These are phyloP conservation scores for Mariannaea sp. DNA, from an alignment of 2,329 filamentous ascomycete genomes.

Conservation along the genomic window DNA sequence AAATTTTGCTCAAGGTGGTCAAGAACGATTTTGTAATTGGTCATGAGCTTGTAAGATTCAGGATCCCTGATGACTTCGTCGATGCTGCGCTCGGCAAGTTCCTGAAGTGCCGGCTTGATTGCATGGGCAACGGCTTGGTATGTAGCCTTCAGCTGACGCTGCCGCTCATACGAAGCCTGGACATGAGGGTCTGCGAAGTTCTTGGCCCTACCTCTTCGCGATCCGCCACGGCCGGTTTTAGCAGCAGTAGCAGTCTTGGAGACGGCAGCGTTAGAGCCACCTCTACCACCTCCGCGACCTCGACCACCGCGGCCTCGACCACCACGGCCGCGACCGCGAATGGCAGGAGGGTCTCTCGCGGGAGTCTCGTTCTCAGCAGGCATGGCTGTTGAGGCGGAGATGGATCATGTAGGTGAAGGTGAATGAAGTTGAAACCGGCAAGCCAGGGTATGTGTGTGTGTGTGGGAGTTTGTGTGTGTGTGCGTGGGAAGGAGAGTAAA, in stretches of 20 bases:
- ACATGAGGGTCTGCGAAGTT: constrained; percentile 58
- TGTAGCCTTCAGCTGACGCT: constrained; percentile 67
- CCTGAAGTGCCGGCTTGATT: constrained; percentile 67
- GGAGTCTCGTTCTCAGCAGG: constrained; percentile 46
- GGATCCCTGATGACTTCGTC: constrained; percentile 61
- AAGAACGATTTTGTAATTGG: constrained; percentile 58
- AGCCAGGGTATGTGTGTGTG: too few relatives aligned
- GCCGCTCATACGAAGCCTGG: constrained; percentile 65
- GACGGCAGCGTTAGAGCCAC: constrained; percentile 38
- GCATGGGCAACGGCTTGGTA: constrained; percentile 67
- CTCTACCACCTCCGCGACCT: constrained; percentile 40
- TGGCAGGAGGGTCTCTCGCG: constrained; percentile 44
- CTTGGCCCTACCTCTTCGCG: constrained; percentile 58
- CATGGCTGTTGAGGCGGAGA: constrained; percentile 41
- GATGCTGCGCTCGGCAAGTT: constrained; percentile 65
- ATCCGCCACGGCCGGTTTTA: constrained; percentile 47
- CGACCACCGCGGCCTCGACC: constrained; percentile 41
- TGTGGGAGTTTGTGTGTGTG: too few relatives aligned
- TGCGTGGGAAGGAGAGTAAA: neutral
- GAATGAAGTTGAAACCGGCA: constrained; percentile 21
- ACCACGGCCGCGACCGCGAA: constrained; percentile 45
- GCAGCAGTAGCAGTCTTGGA: constrained; percentile 40
- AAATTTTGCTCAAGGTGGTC: constrained; percentile 51
- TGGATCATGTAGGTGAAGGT: constrained; percentile 40
- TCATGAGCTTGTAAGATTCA: constrained; percentile 56